These are phyloP conservation scores for Chlorella sp. DNA, from an alignment of 139 green algal species.

Conservation along the genomic window DNA sequence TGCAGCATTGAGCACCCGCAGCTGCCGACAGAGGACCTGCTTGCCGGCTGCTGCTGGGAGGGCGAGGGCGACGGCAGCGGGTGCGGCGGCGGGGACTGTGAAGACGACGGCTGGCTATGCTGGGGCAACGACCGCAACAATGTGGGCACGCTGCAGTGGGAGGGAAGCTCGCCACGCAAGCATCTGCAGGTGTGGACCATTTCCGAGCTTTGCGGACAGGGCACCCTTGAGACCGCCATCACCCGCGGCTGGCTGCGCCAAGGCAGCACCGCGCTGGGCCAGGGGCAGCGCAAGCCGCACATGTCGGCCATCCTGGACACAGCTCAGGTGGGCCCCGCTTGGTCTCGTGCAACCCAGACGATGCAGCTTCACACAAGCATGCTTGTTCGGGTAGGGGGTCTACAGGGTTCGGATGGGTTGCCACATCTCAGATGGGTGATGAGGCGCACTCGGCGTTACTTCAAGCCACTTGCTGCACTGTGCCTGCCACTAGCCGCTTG, in stretches of 20 bases:
- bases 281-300: background rate
- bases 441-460: too few relatives aligned
- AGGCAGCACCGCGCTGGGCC: background rate
- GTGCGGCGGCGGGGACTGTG: background rate
- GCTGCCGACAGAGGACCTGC: background rate
- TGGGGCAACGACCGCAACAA: background rate
- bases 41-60: background rate
- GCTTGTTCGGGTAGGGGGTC: too few relatives aligned
- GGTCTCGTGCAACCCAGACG: too few relatives aligned
- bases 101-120: background rate
- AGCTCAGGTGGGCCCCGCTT: background rate
- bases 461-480: too few relatives aligned
- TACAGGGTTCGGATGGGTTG: too few relatives aligned
- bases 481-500: too few relatives aligned
- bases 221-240: background rate
- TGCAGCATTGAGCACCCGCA: background rate
- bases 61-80: background rate
- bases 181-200: constrained; percentile 9
- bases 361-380: too few relatives aligned
- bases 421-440: too few relatives aligned
- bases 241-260: background rate
- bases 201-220: background rate
- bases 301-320: background rate
- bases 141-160: background rate
- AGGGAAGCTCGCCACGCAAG: background rate